Evolutionary conservation across 345 rosid species (phyloP), one percentile per base, ranked within the genome.

Genomic region (Salix suchowensis): DNA sequence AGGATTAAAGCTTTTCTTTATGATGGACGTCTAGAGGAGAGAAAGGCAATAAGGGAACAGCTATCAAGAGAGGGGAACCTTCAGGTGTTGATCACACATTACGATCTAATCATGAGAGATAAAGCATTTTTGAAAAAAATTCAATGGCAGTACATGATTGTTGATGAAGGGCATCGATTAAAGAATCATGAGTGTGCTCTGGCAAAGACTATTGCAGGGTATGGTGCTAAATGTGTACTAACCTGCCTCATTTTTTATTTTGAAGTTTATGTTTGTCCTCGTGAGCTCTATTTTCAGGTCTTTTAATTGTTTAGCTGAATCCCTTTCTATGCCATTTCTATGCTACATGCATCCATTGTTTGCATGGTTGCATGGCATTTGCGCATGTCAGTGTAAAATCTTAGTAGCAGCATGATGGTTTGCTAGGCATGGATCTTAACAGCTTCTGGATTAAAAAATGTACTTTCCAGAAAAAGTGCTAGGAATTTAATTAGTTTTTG

Each of bases 121-220:
- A 96, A 89, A 88, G 80, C 90, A 79, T 94, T 94, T 79, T 80
- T 96, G 89, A 96, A 91, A 87, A 96, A 96, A 83, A 87, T 96
- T 83, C 82, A 74, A n/a, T 96, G 99, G 99, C 68, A 39, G 28
- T 96, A 96, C 87, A 84, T 96, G 97, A 92, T 96, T 79, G 97
- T 96, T 78, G 99, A 96, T 82, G 99, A 96, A 91, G 99, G 99
- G 58, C 99, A 96, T 81, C 92, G 99, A 32, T 82, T 96, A 82
- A 96, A 96, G 90, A 96, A 96, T 84, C 97, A 91, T 4, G 97
- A 92, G 76, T 91, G 97, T 78, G 97, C 97, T 75, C 97, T 96
- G 40, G 94, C 95, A 5, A 86, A 87, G 81, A 96, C 98, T 83
- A 92, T 96, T 64, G 60, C 95, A 52, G 97, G 99, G 99, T 96